Evolutionary conservation across 192 early-diverging fungal genomes (phyloP), one percentile per base, ranked within the genome.

Genomic region (Podila verticillata): DNA sequence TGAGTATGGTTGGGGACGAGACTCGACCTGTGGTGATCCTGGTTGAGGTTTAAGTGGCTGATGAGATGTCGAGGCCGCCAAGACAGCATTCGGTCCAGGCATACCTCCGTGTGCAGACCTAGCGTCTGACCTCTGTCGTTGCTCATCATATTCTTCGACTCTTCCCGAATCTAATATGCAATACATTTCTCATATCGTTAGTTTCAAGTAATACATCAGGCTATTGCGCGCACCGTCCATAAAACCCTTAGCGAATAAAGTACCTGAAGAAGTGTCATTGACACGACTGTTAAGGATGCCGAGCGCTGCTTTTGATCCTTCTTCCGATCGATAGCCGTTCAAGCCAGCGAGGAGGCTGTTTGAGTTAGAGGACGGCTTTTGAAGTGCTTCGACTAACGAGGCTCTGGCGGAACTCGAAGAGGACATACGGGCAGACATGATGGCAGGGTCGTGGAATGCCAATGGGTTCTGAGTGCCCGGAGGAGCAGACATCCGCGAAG

Each of bases 401-500:
- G 69, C 17, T 29, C 70, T 44, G 20, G 75, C 22, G 1, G 51
- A 32, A 26, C 57, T 61, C 6, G 69, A 66, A 1, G 70, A 58
- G 19, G 84, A 80, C 5, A 87, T 73, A 1, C 83, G 84, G 13
- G 82, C 84, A 0, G 89, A 82, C 89, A 90, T 90, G 24, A 90
- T 90, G 3, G 89, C 89, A 28, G 89, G 89, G 67, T 90, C 89
- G 61, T 87, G 86, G 74, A 90, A 87, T 19, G 84, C 73, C 48
- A 84, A 69, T n/a, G 73, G 58, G 26, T 19, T 59, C 20, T 34
- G 20, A n/a, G 51, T 24, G n/a, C 67, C 63, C 61, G 48, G 8
- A 47, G 10, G 44, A 30, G 26, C 48, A 35, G 48, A 31, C 12
- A 57, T 28, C 17, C 35, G 28, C 13, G 61, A 15, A 32, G 61